Evolutionary conservation across 768 basidiomycete species (phyloP).

Genomic region (Termitomyces sp.): DNA sequence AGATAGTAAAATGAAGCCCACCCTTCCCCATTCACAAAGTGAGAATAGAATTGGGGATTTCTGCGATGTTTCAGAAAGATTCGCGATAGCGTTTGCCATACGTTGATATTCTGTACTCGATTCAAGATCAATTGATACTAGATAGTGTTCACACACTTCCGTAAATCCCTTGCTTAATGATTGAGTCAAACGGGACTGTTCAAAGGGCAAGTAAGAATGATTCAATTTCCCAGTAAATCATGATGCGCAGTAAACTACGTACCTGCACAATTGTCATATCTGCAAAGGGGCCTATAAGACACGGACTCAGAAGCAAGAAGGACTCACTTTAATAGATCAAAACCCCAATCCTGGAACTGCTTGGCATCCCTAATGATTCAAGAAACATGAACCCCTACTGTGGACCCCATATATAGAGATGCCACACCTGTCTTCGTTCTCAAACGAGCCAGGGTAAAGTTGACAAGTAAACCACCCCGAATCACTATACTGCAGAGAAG

Average conservation of each 20-base stretch:
- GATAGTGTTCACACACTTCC: conserved; percentile 34
- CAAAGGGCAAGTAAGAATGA: neutral
- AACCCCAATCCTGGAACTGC: conserved; percentile 60
- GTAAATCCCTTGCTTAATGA: conserved; percentile 49
- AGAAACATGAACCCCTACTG: neutral
- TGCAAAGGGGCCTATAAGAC: conserved; percentile 8
- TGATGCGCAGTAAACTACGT: neutral
- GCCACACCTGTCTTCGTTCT: conserved; percentile 36
- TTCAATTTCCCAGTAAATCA: neutral
- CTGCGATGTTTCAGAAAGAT: conserved; percentile 38
- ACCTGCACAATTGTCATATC: conserved; percentile 56
- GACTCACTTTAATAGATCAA: conserved; percentile 58
- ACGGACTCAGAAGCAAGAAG: neutral
- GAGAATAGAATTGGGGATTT: conserved; percentile 52
- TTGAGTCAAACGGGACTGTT: conserved; percentile 51
- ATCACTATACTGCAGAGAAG: conserved; percentile 40
- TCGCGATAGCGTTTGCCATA: conserved; percentile 54
- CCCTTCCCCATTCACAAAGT: conserved; percentile 64
- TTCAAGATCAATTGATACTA: neutral
- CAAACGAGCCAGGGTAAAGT: conserved; percentile 58
- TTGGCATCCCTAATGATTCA: conserved; percentile 39
- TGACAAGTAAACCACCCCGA: conserved; percentile 71
- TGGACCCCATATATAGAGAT: neutral
- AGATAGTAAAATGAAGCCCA: conserved; percentile 19
- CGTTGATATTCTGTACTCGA: conserved; percentile 35